phyloP scores from a whole-genome alignment of 495 filamentous ascomycete genomes.

The Trypethelium eluteriae region DNA sequence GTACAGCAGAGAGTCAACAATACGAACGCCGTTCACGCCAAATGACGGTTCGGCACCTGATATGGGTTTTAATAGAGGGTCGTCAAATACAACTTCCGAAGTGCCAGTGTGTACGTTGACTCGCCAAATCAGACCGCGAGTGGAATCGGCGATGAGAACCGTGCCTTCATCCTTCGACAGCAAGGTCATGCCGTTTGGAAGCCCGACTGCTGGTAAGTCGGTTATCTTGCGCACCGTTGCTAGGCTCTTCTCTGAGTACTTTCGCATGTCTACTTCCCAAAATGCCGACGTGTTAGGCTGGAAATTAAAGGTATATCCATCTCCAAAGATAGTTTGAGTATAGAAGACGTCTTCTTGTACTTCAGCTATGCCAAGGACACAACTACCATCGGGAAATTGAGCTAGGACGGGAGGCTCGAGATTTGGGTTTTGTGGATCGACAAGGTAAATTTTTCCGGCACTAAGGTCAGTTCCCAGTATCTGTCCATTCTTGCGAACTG shows the following conservation, averaged over 20 bases:
- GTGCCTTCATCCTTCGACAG: not conserved
- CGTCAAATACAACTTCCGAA: not conserved
- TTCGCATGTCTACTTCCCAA: not conserved
- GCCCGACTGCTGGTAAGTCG: not conserved
- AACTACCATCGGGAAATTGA: not conserved
- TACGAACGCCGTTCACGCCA: not conserved
- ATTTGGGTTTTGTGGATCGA: not conserved
- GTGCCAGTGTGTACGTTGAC: not conserved
- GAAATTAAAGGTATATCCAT: not conserved
- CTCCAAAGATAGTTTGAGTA: not conserved
- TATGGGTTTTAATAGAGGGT: not conserved
- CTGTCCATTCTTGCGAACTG: not conserved
- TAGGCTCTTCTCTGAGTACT: not conserved
- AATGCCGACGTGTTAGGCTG: not conserved
- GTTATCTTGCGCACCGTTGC: not conserved
- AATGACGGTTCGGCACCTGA: not conserved
- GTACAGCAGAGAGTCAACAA: not conserved
- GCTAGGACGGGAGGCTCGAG: not conserved
- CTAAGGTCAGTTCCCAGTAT: not conserved
- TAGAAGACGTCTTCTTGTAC: not conserved
- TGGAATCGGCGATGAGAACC: not conserved
- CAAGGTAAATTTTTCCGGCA: not conserved
- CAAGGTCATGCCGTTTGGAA: not conserved
- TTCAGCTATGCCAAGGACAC: not conserved
- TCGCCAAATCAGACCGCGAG: not conserved